Evolutionary conservation across 2,329 filamentous ascomycete genomes (phyloP), one percentile per base, ranked within the genome.

Genomic region (Emergomyces pasteurianus): DNA sequence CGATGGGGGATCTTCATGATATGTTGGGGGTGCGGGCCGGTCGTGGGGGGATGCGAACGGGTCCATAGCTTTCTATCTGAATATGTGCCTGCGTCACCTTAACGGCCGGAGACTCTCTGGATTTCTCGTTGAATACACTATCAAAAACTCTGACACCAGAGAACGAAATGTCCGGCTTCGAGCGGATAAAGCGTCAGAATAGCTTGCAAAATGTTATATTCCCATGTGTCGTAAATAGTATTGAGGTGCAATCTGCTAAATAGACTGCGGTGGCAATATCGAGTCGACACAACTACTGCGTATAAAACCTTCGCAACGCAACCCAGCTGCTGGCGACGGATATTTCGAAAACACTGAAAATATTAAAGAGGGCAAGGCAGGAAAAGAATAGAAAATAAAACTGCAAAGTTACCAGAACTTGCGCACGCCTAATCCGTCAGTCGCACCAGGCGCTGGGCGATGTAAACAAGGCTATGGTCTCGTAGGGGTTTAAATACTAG

Each of bases 1-100:
- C 6, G 73, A 71, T 26, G 77, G 76, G 28, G 76, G 75, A 58
- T 74, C 74, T n/a, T 78, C 76, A 54, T 71, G 69, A 58, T 77
- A 77, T 60, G 65, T 69, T 50, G 69, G 70, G 28, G 71, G 72
- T 43, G 68, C 66, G 59, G 67, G 67, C 26, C 61, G 60, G 12
- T 56, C 60, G 43, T 67, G 65, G 47, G 66, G 64, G 5, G 69
- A 68, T 8, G 65, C 63, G 21, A 63, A 63, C 46, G 62, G 61
- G 46, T 63, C 57, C 60, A 61, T 61, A n/a, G 28, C n/a, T 34
- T 5, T 16, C 18, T n/a, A n/a, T n/a, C n/a, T n/a, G n/a, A n/a
- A 21, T 52, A 16, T 31, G 28, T 2, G 18, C 10, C 26, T 52
- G 16, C n/a, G 23, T 28, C 26, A 23, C 28, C 1, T 12, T 52